Percentiles rank a stretch among this genome's conserved stretches.
These are phyloP conservation scores for Coprinopsis sp. DNA, from an alignment of 768 basidiomycete species.

Conservation along the genomic window DNA sequence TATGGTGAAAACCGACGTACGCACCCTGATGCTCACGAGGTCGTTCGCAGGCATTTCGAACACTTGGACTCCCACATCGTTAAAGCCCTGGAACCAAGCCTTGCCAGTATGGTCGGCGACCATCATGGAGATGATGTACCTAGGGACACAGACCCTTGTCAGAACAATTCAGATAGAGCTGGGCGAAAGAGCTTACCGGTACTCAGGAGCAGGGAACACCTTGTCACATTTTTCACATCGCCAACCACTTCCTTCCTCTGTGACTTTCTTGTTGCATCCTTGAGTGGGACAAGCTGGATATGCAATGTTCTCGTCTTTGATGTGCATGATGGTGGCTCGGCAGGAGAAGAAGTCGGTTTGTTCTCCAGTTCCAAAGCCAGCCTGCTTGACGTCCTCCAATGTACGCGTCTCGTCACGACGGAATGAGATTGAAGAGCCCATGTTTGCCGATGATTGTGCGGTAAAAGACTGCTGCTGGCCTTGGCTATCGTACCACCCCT, in stretches of 20 bases:
- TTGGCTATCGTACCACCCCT: slow-evolving; percentile 87
- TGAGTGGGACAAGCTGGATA: slow-evolving; percentile 86
- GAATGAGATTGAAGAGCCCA: slow-evolving; percentile 40
- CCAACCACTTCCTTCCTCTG: slow-evolving; percentile 67
- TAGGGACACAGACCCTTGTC: slow-evolving; percentile 21
- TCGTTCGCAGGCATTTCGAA: slow-evolving; percentile 80
- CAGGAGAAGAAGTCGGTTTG: slow-evolving; percentile 76
- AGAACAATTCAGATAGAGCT: slow-evolving; percentile 1
- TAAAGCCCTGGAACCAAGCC: slow-evolving; percentile 93
- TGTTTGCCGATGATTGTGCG: slow-evolving; percentile 48
- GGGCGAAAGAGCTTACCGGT: slow-evolving; percentile 54
- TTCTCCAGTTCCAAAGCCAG: slow-evolving; percentile 70
- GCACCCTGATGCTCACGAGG: no score
- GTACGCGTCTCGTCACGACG: slow-evolving; percentile 70
- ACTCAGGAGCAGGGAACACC: slow-evolving; percentile 62
- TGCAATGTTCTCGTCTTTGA: slow-evolving; percentile 74
- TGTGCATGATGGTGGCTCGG: slow-evolving; percentile 82
- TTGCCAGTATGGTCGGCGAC: slow-evolving; percentile 89
- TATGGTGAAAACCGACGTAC: no score
- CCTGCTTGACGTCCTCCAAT: slow-evolving; percentile 73
- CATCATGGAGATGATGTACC: slow-evolving; percentile 80
- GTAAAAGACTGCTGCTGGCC: slow-evolving; percentile 67
- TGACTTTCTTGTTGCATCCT: slow-evolving; percentile 88
- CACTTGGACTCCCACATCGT: slow-evolving; percentile 77
- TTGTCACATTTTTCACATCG: slow-evolving; percentile 90